Evolutionary conservation across 495 filamentous ascomycete species (phyloP).

Genomic region (Xylaria intraflava): DNA sequence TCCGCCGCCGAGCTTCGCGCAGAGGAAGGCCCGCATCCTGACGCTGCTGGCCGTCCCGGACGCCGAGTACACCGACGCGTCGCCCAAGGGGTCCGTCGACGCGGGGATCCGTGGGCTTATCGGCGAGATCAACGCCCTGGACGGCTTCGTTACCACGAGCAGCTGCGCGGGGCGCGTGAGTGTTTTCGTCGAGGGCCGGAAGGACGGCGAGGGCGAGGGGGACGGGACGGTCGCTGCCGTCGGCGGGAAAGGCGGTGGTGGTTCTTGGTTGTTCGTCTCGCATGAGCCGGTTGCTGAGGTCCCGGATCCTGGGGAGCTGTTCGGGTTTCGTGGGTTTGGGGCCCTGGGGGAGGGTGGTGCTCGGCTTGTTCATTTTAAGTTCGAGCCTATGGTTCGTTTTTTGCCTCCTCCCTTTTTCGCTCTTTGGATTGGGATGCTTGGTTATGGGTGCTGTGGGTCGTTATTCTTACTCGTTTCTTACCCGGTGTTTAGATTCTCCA

Average conservation of each 20-base stretch:
- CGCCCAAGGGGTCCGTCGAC: conserved; percentile 82
- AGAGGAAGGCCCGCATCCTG: conserved; percentile 61
- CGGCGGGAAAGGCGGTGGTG: conserved; percentile 76
- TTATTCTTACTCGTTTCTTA: neutral
- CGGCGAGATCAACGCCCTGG: conserved; percentile 61
- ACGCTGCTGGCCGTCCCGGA: conserved; percentile 54
- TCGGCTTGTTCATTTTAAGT: conserved; percentile 80
- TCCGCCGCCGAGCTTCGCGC: conserved; percentile 39
- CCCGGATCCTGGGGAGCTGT: conserved; percentile 9
- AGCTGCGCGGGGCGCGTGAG: conserved; percentile 81
- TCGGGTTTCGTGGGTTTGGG: conserved; percentile 6
- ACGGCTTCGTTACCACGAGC: conserved; percentile 79
- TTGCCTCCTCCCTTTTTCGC: neutral
- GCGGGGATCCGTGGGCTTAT: conserved; percentile 68
- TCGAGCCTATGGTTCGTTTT: conserved; percentile 69
- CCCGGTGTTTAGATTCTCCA: conserved; percentile 66
- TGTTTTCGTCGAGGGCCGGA: conserved; percentile 76
- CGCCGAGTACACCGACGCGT: conserved; percentile 65
- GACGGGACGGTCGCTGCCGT: conserved; percentile 40
- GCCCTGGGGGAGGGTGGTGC: conserved; percentile 12
- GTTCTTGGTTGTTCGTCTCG: conserved; percentile 79
- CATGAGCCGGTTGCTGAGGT: conserved; percentile 57
- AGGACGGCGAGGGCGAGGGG: conserved; percentile 24
- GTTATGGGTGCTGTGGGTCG: neutral
- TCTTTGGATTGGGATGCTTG: neutral